Base-by-base conservation (phyloP, 2,329 filamentous ascomycete genomes). In the Cyphellophora europaea region DNA sequence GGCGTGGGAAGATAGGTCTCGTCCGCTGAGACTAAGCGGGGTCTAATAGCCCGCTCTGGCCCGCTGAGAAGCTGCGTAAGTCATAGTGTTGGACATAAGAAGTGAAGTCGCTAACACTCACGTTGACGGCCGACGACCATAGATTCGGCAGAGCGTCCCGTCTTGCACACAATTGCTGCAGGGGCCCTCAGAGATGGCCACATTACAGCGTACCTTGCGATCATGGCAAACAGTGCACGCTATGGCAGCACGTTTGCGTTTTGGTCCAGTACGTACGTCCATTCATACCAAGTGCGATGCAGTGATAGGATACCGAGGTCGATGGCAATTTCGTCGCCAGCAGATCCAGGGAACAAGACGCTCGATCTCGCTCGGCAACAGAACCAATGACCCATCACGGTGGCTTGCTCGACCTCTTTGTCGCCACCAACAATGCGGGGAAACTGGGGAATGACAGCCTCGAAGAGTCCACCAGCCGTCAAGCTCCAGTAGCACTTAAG, bases 81-180 rank as follows among this genome's bases (percentile, higher is more conserved):
- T 30, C 12, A 11, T 10, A n/a, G n/a, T n/a, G n/a, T 15, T 6
- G 14, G 13, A 15, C 12, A n/a, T n/a, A 11, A 12, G 15, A 29
- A 11, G 17, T 31, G 13, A 11, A 36, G 32, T 11, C 16, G 19
- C 13, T n/a, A 8, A n/a, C 13, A 36, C 41, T 34, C 19, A 41
- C 41, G 28, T 16, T 6, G 28, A 27, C 15, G 34, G 36, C 17
- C 31, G 23, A 23, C 37, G 35, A 15, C 32, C 37, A 30, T 42
- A 44, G 27, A 44, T 32, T 14, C 30, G 34, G 31, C 41, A 41
- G 11, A 17, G n/a, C 4, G 38, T 34, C 10, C 35, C 35, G 33
- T 44, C 38, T 31, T 44, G 41, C 30, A 34, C 38, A 48, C 66
- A 71, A 37, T 70, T 70, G 55, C 69, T 70, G 51, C 63, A 72